Base-by-base conservation (phyloP, 1,139 yeast species). In the Blastobotrys illinoisensis region DNA sequence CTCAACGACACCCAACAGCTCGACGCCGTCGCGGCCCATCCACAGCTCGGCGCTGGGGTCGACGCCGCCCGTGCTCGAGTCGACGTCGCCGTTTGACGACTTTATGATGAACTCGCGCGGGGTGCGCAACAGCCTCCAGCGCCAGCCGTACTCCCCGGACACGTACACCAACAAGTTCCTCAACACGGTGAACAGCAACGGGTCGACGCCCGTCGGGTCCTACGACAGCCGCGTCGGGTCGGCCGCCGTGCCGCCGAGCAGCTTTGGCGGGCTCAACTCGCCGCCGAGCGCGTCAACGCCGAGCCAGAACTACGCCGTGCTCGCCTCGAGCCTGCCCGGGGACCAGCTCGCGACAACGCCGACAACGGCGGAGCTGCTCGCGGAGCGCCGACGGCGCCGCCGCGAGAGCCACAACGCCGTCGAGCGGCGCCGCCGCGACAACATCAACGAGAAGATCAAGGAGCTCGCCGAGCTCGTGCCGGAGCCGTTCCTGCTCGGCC, bases 371-470 rank as follows among this genome's bases (percentile, higher is more conserved):
- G 58, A 55, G 45, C 49, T 62, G 14, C 51, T 60, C 47, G 64
- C 63, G 5, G 74, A 71, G 55, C 62, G 67, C 49, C 56, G 70
- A 46, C 63, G 82, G 72, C 51, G 79, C 71, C 62, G 86, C 69
- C 61, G 75, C 9, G 75, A 72, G 58, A 68, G 73, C 13, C 76
- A 71, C 59, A 74, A 72, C 62, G 71, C 75, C 5, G 75, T 77
- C 14, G 85, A 80, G 58, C 74, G 95, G 14, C 83, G 88, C 60
- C 79, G 96, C 57, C 77, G 96, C 57, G 98, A 90, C 68, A 88
- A 87, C 64, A 88, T 91, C 69, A 90, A 90, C 67, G 97, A 89
- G 52, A 84, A 85, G 65, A 91, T 91, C 55, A 95, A 87, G 64
- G 96, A 90, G 63, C 75, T 91, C 47, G 78, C 89, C 50, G 75